Evolutionary conservation across 352 stramenopile species (phyloP).

Genomic region (Pseudoperonospora humuli): DNA sequence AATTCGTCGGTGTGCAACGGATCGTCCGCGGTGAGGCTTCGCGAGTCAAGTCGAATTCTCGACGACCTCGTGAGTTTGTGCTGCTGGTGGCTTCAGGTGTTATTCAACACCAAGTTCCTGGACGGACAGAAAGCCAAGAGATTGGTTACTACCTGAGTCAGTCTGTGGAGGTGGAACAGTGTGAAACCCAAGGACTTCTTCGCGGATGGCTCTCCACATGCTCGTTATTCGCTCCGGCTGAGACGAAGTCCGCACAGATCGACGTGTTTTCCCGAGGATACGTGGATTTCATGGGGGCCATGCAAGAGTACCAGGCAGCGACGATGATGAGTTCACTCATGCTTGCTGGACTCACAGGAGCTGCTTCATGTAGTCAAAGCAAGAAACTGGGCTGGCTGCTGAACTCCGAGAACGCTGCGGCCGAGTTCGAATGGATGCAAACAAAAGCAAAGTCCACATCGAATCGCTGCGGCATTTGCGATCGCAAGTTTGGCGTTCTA

Average conservation of each 20-base stretch:
- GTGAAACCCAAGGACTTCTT: constrained; percentile 1
- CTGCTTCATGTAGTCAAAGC: constrained; percentile 41
- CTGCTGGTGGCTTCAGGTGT: constrained; percentile 24
- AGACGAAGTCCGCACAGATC: constrained; percentile 2
- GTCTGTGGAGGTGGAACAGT: constrained; percentile 13
- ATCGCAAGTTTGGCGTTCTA: constrained; percentile 30
- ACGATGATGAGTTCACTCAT: constrained; percentile 17
- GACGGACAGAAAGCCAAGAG: constrained; percentile 2
- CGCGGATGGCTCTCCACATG: constrained; percentile 25
- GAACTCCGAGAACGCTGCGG: constrained; percentile 9
- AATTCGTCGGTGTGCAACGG: constrained; percentile 29
- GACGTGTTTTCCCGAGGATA: constrained; percentile 20
- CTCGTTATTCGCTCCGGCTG: constrained; percentile 14
- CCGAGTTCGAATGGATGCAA: constrained; percentile 12
- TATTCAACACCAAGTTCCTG: constrained; percentile 7
- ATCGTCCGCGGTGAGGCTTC: constrained; percentile 15
- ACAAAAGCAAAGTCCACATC: constrained; percentile 4
- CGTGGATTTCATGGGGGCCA: constrained; percentile 21
- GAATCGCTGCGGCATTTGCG: constrained; percentile 28
- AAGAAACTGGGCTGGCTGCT: constrained; percentile 51
- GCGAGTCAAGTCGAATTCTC: constrained; percentile 10
- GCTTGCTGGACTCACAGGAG: constrained; percentile 20
- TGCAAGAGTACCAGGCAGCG: constrained; percentile 22
- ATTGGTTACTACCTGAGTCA: constrained; percentile 22
- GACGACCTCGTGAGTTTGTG: constrained; percentile 27